Conservation (phyloP, 805 yeast species). For the Tetrapisispora arboricola region DNA sequence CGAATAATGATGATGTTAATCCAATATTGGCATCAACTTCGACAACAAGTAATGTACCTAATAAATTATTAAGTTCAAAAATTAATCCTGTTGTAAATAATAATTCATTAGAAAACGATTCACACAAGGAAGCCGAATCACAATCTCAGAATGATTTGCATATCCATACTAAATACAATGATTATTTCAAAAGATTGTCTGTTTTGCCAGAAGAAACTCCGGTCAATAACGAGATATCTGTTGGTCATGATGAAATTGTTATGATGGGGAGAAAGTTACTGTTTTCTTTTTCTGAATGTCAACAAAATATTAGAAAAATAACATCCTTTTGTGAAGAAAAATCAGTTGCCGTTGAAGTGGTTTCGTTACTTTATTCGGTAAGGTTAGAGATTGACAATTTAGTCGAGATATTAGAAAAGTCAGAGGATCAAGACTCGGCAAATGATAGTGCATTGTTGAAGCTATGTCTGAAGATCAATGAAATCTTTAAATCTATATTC, state of each 20-base stretch:
- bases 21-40: neutral
- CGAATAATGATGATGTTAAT: neutral
- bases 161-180: constrained; percentile 39
- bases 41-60: neutral
- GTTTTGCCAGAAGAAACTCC: constrained; percentile 44
- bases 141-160: constrained; percentile 15
- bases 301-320: constrained; percentile 45
- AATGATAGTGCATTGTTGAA: constrained; percentile 31
- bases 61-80: neutral
- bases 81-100: neutral
- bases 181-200: constrained; percentile 55
- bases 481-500: constrained; percentile 41
- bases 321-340: constrained; percentile 50
- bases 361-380: constrained; percentile 40
- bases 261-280: constrained; percentile 46
- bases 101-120: neutral
- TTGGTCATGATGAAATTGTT: constrained; percentile 26
- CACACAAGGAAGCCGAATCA: neutral
- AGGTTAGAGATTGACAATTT: constrained; percentile 47
- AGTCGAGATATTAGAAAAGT: constrained; percentile 45
- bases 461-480: constrained; percentile 30
- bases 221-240: constrained; percentile 16
- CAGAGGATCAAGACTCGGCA: constrained; percentile 33
- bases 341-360: constrained; percentile 43
- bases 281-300: constrained; percentile 56